Base-by-base conservation (phyloP, 2,329 filamentous ascomycete genomes). In the Chrysoporthe puriensis region DNA sequence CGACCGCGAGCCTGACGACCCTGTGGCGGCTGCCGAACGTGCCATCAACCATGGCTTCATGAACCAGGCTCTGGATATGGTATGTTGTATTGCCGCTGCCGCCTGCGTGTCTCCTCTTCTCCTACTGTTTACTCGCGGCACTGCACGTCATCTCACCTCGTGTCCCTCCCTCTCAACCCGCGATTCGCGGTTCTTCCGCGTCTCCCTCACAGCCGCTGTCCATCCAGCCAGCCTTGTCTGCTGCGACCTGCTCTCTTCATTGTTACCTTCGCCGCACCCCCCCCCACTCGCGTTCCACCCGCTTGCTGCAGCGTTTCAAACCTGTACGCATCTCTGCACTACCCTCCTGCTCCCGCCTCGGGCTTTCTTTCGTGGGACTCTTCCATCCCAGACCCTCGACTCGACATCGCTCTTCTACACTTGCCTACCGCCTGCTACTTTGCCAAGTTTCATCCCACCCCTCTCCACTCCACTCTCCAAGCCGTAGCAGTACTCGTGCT, bases 21-120 rank as follows among this genome's bases (percentile, higher is more conserved):
- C 72, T 21, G 71, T 66, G 6, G 64, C 69, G 52, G 70, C 70
- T 40, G 72, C 70, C 3, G 82, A 85, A 70, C 78, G 76, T 64
- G 77, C 77, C 43, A 74, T 81, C 32, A 85, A 87, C 71, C 79
- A 84, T 67, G 78, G 76, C 56, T 97, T 94, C 80, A 97, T 96
- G 88, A 87, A 90, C 73, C 90, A 95, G 77, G 94, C 94, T 70
- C 86, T 97, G 72, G 85, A 89, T 72, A 96, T 97, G 93, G 92
- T 95, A 81, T 74, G 83, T 77, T 7, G 42, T 43, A 26, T 26
- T 26, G 26, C 26, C 26, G 26, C 26, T 54, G 63, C 63, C 8
- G 54, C 62, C 59, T 46, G 56, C 48, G 48, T 6, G 68, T 54
- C 50, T 64, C 26, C 40, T 63, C 18, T 52, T 62, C 64, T 4